phyloP scores from a whole-genome alignment of 2,329 filamentous ascomycete genomes.

The Phialophora verrucosa region DNA sequence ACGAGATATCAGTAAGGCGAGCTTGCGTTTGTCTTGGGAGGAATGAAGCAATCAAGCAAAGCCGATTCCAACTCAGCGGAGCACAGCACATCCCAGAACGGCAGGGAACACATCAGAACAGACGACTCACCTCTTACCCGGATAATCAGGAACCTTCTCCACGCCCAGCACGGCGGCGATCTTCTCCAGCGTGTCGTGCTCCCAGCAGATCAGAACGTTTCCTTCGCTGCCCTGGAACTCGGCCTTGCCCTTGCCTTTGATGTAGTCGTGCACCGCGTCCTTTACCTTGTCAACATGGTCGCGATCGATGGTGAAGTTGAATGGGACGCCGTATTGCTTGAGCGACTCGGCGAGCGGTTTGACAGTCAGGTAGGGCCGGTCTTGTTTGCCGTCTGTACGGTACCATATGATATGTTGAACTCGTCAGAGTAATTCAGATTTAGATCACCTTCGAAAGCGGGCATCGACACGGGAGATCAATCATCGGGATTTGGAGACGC shows the following conservation, averaged over 20 bases:
- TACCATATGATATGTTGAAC: background rate
- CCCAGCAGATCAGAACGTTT: conserved; percentile 69
- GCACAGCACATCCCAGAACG: background rate
- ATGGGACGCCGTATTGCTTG: conserved; percentile 30
- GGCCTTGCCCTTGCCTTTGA: conserved; percentile 48
- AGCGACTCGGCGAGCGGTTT: conserved; percentile 55
- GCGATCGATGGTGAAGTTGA: conserved; percentile 46
- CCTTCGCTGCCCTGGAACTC: conserved; percentile 47
- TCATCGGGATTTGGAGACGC: no score
- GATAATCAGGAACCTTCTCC: conserved; percentile 57
- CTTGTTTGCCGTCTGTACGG: conserved; percentile 54
- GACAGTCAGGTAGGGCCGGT: conserved; percentile 64
- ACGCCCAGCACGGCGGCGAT: conserved; percentile 61
- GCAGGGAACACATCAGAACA: background rate
- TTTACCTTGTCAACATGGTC: conserved; percentile 63
- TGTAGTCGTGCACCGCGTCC: conserved; percentile 39
- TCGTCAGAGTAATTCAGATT: background rate
- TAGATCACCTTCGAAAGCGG: background rate
- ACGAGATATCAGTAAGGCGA: background rate
- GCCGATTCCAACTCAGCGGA: background rate
- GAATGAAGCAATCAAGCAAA: background rate
- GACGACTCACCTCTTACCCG: conserved; percentile 50
- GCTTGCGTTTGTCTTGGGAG: background rate
- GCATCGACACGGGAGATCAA: background rate
- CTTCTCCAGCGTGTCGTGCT: conserved; percentile 60